Percentiles rank a stretch among this genome's conserved stretches.
Conservation (phyloP, 2,329 filamentous ascomycete species). For the Ampelomyces quisqualis region DNA sequence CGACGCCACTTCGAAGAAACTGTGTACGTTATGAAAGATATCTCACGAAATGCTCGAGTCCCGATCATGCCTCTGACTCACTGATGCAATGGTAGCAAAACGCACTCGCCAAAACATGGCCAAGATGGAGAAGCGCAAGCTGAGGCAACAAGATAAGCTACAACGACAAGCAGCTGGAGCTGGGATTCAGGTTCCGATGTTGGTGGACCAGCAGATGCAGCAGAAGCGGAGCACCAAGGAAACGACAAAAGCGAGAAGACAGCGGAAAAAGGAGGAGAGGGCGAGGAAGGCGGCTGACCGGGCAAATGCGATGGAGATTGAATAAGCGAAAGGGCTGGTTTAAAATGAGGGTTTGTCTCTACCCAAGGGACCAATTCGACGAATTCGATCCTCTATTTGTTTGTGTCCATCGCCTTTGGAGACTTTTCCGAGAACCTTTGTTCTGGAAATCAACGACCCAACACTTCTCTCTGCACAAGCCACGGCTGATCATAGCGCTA, state of each 20-base stretch:
- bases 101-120: conserved; percentile 5
- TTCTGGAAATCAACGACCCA: too few relatives aligned
- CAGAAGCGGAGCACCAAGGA: conserved; percentile 7
- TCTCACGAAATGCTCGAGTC: too few relatives aligned
- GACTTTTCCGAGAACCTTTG: too few relatives aligned
- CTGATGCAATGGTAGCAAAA: background rate
- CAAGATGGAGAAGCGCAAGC: conserved; percentile 5
- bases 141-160: background rate
- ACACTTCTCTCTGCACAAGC: too few relatives aligned
- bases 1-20: too few relatives aligned
- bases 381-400: too few relatives aligned
- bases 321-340: too few relatives aligned
- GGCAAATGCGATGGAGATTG: conserved; percentile 2
- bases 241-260: background rate
- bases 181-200: background rate
- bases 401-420: too few relatives aligned
- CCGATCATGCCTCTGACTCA: too few relatives aligned
- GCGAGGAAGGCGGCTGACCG: background rate
- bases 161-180: background rate
- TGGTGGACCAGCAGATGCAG: background rate
- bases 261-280: background rate
- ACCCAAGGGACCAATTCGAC: too few relatives aligned
- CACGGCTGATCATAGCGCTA: too few relatives aligned
- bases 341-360: too few relatives aligned
- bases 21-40: background rate